Evolutionary conservation across 441 rosid species (phyloP), one percentile per base, ranked within the genome.

Genomic region (Erysimum cheiri): DNA sequence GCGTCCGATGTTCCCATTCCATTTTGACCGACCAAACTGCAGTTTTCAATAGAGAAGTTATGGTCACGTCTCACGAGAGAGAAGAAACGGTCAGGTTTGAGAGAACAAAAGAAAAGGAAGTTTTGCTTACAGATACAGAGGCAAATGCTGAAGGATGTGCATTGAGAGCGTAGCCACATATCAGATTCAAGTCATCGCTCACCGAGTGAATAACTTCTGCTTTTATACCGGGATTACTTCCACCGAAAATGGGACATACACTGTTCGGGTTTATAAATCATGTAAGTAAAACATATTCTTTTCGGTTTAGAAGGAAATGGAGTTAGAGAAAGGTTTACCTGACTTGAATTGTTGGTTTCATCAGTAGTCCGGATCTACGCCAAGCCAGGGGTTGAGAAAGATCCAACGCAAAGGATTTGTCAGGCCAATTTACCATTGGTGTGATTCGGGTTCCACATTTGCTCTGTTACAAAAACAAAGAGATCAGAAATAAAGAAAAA

Each of bases 1-100:
- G 73, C 85, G 86, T 64, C 97, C 98, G 0, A 82, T 75, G 77
- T 87, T 87, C 12, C 95, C 96, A 56, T 91, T 91, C 96, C 98
- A 88, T 80, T 88, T 93, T 3, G 98, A 93, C 72, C 97, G 78
- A 4, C 98, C 97, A 78, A 80, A 56, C 98, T 92, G 87, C 88
- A 80, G 26, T 49, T 67, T 50, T 17, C 53, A 5, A 33, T n/a
- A 4, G 49, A 35, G 26, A 15, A 14, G 49, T 32, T 57, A 56
- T 8, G 17, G 5, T 50, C 41, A 43, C 13, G 8, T 19, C 22
- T 19, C 22, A 19, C 22, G 3, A 15, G 14, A 50, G 2, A 49
- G 1, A 0, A 69, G 49, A 57, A 39, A 52, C 24, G 0, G 24
- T 8, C 1, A 14, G 15, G 46, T 14, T 47, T 35, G 29, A 22